A percentile compares a stretch with the other conserved stretches of the same genome.
phyloP scores from a whole-genome alignment of 257 asterid genomes.

The Apocynum venetum region DNA sequence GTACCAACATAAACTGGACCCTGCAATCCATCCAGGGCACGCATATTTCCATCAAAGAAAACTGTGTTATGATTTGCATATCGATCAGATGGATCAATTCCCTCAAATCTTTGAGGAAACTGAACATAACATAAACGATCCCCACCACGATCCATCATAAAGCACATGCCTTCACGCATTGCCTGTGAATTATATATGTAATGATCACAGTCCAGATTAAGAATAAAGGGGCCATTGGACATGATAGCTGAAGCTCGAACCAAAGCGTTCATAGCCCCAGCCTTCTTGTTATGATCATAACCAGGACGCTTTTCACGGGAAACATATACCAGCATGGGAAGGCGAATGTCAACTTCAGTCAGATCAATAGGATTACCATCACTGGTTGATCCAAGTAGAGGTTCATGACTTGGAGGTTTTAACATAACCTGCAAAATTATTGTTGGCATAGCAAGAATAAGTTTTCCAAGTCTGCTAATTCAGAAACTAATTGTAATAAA shows the following conservation, averaged over 20 bases:
- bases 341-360: slow-evolving; percentile 73
- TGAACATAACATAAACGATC: slow-evolving; percentile 75
- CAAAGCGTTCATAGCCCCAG: slow-evolving; percentile 90
- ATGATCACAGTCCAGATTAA: slow-evolving; percentile 90
- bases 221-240: slow-evolving; percentile 93
- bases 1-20: slow-evolving; percentile 92
- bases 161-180: slow-evolving; percentile 77
- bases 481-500: neutral
- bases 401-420: slow-evolving; percentile 85
- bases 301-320: slow-evolving; percentile 91
- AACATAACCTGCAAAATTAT: slow-evolving; percentile 66
- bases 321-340: slow-evolving; percentile 79
- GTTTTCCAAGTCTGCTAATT: neutral
- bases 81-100: slow-evolving; percentile 84
- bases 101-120: slow-evolving; percentile 84
- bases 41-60: slow-evolving; percentile 87
- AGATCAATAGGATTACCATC: slow-evolving; percentile 56
- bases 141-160: slow-evolving; percentile 90
- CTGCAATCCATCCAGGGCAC: slow-evolving; percentile 80
- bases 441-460: slow-evolving; percentile 5
- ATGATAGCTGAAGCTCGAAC: slow-evolving; percentile 86
- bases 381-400: slow-evolving; percentile 43
- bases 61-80: slow-evolving; percentile 85
- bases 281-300: slow-evolving; percentile 90
- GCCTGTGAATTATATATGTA: slow-evolving; percentile 82